These are phyloP conservation scores for Nelumbo lutea DNA, from an alignment of 164 flowering plant genomes.

Conservation along the genomic window DNA sequence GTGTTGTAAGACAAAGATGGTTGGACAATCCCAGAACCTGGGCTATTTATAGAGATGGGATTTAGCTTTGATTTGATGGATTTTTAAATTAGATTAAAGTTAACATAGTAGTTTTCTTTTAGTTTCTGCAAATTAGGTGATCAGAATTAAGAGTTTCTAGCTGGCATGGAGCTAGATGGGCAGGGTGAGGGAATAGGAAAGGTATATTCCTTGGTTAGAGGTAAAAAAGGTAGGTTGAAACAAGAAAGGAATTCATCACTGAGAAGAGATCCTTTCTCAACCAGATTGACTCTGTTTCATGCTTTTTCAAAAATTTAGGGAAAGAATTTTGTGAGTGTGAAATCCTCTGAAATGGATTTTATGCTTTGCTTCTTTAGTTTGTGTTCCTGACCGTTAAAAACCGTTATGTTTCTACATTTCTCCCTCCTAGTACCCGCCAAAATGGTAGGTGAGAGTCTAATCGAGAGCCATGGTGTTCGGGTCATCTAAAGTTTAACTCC, in stretches of 20 bases:
- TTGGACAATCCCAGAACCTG: not conserved
- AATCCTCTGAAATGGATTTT: constrained; percentile 1
- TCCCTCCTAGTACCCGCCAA: too few species aligned
- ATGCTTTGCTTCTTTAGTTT: constrained; percentile 19
- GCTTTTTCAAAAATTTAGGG: not conserved
- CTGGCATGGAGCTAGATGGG: constrained; percentile 10
- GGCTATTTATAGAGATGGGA: constrained; percentile 14
- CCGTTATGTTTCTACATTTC: not conserved
- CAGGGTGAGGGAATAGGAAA: constrained; percentile 19
- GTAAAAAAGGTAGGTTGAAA: constrained; percentile 12
- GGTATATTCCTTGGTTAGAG: constrained; percentile 23
- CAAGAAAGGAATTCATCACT: constrained; percentile 31
- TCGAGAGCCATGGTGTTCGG: too few species aligned
- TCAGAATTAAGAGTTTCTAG: not conserved
- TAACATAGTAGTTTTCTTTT: not conserved
- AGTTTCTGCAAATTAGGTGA: constrained; percentile 7
- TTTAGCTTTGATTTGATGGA: not conserved
- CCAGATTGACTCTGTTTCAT: not conserved
- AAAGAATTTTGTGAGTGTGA: constrained; percentile 1
- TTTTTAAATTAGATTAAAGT: not conserved
- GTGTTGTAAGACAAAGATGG: not conserved
- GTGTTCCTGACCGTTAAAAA: constrained; percentile 7
- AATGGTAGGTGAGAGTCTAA: too few species aligned
- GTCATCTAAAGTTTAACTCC: too few species aligned
- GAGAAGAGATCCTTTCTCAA: constrained; percentile 9